phyloP scores from a whole-genome alignment of 2,329 filamentous ascomycete species.

The Alternaria sp. region DNA sequence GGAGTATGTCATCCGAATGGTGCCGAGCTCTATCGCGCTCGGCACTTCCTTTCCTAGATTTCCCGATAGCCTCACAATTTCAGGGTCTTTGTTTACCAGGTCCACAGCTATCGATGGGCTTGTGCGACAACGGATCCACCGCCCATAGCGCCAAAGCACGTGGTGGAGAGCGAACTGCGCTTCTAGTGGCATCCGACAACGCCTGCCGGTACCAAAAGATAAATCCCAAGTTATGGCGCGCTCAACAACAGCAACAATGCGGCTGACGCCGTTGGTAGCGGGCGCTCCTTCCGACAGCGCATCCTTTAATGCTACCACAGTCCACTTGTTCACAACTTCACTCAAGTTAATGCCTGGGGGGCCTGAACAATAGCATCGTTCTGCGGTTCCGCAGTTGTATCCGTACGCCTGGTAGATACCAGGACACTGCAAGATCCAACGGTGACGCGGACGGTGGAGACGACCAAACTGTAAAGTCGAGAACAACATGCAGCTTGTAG shows the following conservation, averaged over 20 bases:
- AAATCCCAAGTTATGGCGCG: constrained; percentile 4
- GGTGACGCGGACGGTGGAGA: constrained; percentile 15
- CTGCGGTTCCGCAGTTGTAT: constrained; percentile 9
- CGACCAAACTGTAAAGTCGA: neutral
- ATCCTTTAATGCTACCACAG: neutral
- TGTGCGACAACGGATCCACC: constrained; percentile 25
- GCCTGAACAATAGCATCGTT: neutral
- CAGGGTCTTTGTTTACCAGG: constrained; percentile 31
- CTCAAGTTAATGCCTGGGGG: neutral
- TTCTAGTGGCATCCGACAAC: constrained; percentile 27
- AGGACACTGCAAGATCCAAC: constrained; percentile 8
- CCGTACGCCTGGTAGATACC: constrained; percentile 6
- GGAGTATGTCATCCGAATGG: constrained; percentile 24
- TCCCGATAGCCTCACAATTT: constrained; percentile 31
- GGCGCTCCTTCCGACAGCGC: neutral
- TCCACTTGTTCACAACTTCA: neutral
- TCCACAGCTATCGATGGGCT: constrained; percentile 24
- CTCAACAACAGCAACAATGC: constrained; percentile 18
- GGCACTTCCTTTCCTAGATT: constrained; percentile 33
- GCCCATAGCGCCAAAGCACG: constrained; percentile 26
- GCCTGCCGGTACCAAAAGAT: constrained; percentile 16
- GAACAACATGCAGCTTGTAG: constrained; percentile 4
- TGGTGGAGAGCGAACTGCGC: constrained; percentile 23
- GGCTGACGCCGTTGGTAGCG: constrained; percentile 4
- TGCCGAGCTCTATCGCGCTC: constrained; percentile 16